Evolutionary conservation across 1,139 yeast species (phyloP).

Genomic region (Yamadazyma sp.): DNA sequence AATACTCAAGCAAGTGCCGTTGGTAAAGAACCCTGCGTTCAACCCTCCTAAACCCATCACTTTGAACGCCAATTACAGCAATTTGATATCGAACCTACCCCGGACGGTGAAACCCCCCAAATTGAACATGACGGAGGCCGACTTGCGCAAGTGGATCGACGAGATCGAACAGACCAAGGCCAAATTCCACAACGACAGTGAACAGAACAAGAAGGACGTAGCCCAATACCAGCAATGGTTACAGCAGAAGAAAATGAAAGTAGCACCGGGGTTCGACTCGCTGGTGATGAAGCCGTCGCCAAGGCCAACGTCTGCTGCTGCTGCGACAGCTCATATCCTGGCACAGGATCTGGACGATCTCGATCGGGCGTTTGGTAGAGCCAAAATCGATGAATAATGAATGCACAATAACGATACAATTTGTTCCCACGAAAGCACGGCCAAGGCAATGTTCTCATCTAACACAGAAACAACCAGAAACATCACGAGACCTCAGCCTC

Average conservation of each 20-base stretch:
- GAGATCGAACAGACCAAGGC: slow-evolving; percentile 23
- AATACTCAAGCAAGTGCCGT: slow-evolving; percentile 54
- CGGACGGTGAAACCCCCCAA: slow-evolving; percentile 42
- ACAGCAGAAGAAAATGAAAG: slow-evolving; percentile 29
- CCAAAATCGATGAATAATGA: neutral
- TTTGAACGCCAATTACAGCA: slow-evolving; percentile 51
- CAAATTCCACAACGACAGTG: slow-evolving; percentile 10
- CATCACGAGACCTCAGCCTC: too few species aligned
- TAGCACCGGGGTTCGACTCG: slow-evolving; percentile 46
- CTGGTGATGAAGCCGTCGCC: slow-evolving; percentile 34
- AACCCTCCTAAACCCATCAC: slow-evolving; percentile 61
- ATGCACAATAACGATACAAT: neutral
- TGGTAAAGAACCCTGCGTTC: slow-evolving; percentile 54
- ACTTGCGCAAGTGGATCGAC: slow-evolving; percentile 30
- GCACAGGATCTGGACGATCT: slow-evolving; percentile 23
- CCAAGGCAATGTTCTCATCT: too few species aligned
- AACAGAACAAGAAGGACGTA: slow-evolving; percentile 15
- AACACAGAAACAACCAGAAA: too few species aligned
- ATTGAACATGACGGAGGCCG: slow-evolving; percentile 27
- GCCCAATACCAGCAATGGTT: slow-evolving; percentile 34
- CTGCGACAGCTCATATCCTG: slow-evolving; percentile 2
- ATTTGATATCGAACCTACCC: slow-evolving; percentile 36
- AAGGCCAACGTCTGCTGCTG: neutral
- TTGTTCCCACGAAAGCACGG: too few species aligned
- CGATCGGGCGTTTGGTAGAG: slow-evolving; percentile 29